phyloP scores from a whole-genome alignment of 257 asterid genomes.

The Solanum bulbocastanum region DNA sequence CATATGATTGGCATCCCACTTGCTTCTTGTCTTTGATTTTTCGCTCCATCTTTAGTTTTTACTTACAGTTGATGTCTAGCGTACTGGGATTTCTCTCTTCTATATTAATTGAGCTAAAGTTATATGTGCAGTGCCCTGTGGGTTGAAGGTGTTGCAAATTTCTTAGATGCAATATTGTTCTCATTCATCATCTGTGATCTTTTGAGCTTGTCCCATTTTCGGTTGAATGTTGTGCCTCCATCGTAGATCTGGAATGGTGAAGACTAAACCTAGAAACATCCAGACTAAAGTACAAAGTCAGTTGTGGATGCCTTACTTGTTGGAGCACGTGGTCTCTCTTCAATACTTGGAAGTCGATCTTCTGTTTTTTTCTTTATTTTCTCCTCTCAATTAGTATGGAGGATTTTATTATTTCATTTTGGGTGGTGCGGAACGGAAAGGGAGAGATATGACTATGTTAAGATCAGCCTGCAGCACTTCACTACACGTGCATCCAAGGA shows the following conservation, averaged over 20 bases:
- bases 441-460: background rate
- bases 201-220: background rate
- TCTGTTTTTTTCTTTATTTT: background rate
- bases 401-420: background rate
- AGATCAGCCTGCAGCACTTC: background rate
- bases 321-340: background rate
- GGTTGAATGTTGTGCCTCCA: background rate
- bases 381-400: background rate
- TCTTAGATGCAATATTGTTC: background rate
- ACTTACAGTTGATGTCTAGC: background rate
- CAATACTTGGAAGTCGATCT: background rate
- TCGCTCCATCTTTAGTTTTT: background rate
- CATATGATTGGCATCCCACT: background rate
- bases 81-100: background rate
- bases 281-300: background rate
- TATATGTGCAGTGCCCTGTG: background rate
- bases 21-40: background rate
- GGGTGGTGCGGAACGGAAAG: background rate
- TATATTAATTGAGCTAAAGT: background rate
- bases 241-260: background rate
- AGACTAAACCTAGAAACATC: background rate
- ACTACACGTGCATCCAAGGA: background rate
- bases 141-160: background rate
- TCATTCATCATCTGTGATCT: background rate
- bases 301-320: background rate